phyloP scores from a whole-genome alignment of 345 rosid species.

The Lepidium africanum region DNA sequence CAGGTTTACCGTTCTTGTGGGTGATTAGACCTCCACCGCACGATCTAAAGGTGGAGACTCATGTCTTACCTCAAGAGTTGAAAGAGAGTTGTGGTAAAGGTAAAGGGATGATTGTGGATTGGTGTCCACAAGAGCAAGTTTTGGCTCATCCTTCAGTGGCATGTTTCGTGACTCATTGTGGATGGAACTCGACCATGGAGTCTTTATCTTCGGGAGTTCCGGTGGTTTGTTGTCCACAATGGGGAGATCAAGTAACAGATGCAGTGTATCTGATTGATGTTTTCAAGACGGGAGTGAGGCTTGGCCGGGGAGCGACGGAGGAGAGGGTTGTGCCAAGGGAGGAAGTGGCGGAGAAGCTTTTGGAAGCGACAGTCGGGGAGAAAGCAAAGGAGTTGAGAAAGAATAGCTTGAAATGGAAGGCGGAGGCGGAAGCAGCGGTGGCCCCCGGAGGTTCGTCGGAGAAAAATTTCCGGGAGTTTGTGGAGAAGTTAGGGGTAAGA shows the following conservation, averaged over 20 bases:
- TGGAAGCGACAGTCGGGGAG: constrained; percentile 50
- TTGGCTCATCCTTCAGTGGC: constrained; percentile 24
- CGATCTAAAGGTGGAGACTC: neutral
- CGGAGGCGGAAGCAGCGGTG: constrained; percentile 48
- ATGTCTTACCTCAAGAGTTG: constrained; percentile 13
- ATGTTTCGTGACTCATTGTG: constrained; percentile 28
- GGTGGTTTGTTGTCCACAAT: constrained; percentile 58
- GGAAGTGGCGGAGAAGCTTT: constrained; percentile 52
- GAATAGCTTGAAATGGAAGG: constrained; percentile 54
- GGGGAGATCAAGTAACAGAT: constrained; percentile 82
- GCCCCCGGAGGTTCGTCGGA: constrained; percentile 71
- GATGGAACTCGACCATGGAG: constrained; percentile 52
- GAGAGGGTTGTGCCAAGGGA: constrained; percentile 45
- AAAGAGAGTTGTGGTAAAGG: constrained; percentile 4
- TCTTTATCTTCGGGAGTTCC: constrained; percentile 61
- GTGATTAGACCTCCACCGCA: constrained; percentile 14
- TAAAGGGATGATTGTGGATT: constrained; percentile 22
- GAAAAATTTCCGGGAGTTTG: constrained; percentile 42
- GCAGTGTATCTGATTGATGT: constrained; percentile 57
- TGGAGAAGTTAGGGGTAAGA: constrained; percentile 34
- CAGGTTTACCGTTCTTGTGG: constrained; percentile 25
- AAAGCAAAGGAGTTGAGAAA: constrained; percentile 44
- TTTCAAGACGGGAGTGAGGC: constrained; percentile 50
- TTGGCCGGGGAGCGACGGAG: constrained; percentile 59
- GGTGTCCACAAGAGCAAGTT: constrained; percentile 31